phyloP scores from a whole-genome alignment of 1,284 basidiomycete species.

The Malassezia caprae region DNA sequence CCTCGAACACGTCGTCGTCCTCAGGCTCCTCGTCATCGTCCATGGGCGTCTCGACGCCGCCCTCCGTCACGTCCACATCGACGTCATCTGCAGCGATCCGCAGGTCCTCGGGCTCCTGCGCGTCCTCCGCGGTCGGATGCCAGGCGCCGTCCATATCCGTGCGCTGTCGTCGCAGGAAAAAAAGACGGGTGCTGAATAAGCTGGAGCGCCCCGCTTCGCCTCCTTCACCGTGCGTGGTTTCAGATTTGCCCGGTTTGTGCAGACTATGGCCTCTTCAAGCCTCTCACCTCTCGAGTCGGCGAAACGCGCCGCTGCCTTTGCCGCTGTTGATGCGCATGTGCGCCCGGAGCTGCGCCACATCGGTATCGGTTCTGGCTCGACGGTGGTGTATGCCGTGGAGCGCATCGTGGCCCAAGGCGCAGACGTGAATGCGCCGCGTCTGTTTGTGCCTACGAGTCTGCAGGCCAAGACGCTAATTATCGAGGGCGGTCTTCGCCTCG shows the following conservation, averaged over 20 bases:
- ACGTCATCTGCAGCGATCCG: slow-evolving; percentile 17
- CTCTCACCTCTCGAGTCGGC: slow-evolving; percentile 51
- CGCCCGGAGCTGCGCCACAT: slow-evolving; percentile 69
- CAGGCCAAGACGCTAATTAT: slow-evolving; percentile 93
- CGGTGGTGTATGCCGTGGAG: slow-evolving; percentile 94
- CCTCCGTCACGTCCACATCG: slow-evolving; percentile 11
- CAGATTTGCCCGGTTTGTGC: neutral
- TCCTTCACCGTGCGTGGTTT: neutral
- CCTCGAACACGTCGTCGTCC: slow-evolving; percentile 27
- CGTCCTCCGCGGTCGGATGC: neutral
- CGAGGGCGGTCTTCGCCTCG: slow-evolving; percentile 62
- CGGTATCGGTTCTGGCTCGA: slow-evolving; percentile 60
- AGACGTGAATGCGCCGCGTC: slow-evolving; percentile 59
- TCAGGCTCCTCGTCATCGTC: slow-evolving; percentile 13
- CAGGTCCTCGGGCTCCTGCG: slow-evolving; percentile 8
- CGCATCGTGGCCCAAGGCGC: slow-evolving; percentile 76
- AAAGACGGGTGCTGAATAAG: neutral
- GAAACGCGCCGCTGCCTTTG: slow-evolving; percentile 83
- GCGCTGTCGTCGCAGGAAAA: slow-evolving; percentile 2
- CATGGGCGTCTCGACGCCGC: slow-evolving; percentile 9
- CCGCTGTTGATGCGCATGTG: slow-evolving; percentile 85
- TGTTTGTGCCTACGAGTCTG: slow-evolving; percentile 58
- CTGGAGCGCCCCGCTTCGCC: neutral
- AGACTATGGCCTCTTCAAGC: slow-evolving; percentile 1
- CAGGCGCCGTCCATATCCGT: slow-evolving; percentile 6